A percentile compares a stretch with the other conserved stretches of the same genome.
phyloP scores from a whole-genome alignment of 148 eudicot genomes.

The Polygonum aviculare region DNA sequence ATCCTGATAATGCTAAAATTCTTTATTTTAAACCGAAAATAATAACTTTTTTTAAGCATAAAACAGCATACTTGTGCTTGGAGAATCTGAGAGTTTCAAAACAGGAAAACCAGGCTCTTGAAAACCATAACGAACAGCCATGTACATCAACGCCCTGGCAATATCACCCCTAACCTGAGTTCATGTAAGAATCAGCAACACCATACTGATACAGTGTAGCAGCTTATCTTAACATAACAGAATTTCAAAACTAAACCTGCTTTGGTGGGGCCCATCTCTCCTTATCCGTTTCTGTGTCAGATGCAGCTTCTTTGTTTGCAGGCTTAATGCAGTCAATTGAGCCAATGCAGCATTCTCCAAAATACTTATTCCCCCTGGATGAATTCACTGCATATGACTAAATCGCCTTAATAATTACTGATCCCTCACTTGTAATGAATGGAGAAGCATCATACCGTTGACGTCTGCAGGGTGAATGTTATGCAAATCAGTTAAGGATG shows the following conservation, averaged over 20 bases:
- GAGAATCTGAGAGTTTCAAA: constrained; percentile 44
- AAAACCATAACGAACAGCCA: constrained; percentile 51
- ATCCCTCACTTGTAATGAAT: neutral
- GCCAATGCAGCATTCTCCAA: constrained; percentile 38
- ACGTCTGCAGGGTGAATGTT: constrained; percentile 56
- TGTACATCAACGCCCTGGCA: constrained; percentile 55
- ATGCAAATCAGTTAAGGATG: constrained; percentile 45
- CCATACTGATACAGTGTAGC: neutral
- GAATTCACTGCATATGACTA: constrained; percentile 34
- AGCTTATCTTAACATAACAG: neutral
- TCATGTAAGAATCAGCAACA: neutral
- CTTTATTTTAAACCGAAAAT: neutral
- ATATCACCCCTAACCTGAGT: constrained; percentile 51
- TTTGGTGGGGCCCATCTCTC: constrained; percentile 45
- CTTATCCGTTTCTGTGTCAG: constrained; percentile 43
- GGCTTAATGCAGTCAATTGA: constrained; percentile 31
- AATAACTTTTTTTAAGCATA: neutral
- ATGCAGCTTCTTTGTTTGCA: constrained; percentile 49
- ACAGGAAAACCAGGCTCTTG: constrained; percentile 29
- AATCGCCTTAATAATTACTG: neutral
- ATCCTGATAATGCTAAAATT: neutral
- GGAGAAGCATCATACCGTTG: constrained; percentile 27
- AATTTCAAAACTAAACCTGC: constrained; percentile 18
- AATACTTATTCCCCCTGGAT: constrained; percentile 50
- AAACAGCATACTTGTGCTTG: constrained; percentile 32